Percentiles rank a stretch among this genome's conserved stretches.
Conservation (phyloP, 768 basidiomycete genomes). For the Rhodotorula graminis region DNA sequence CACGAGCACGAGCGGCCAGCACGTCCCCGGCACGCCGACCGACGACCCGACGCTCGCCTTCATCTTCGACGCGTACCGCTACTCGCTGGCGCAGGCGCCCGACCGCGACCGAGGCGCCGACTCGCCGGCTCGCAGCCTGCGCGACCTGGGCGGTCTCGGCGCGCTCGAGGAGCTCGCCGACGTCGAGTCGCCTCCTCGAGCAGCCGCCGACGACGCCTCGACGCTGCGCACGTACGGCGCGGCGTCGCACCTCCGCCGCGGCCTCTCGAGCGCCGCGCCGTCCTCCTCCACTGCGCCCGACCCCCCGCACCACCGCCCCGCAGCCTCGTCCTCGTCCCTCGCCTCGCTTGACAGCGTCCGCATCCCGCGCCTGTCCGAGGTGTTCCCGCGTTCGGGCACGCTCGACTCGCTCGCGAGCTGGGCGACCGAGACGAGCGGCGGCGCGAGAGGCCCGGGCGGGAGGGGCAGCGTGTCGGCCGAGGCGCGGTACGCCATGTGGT, state of each 20-base stretch:
- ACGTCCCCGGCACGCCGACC: not conserved
- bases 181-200: not conserved
- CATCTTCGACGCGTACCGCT: conserved; percentile 34
- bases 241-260: not conserved
- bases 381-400: conserved; percentile 18
- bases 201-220: not conserved
- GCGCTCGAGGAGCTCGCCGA: not conserved
- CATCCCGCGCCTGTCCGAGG: conserved; percentile 1
- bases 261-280: not conserved
- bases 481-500: not conserved
- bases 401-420: conserved; percentile 13
- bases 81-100: not conserved
- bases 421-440: not conserved
- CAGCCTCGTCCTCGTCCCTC: not conserved
- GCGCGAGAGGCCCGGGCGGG: too few species aligned
- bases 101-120: not conserved
- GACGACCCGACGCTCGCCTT: conserved; percentile 26
- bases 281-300: not conserved
- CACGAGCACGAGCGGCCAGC: not conserved
- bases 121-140: not conserved
- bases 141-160: too few species aligned
- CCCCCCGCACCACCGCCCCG: not conserved
- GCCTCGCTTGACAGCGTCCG: not conserved
- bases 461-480: too few species aligned
- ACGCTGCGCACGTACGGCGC: not conserved